Percentiles rank a stretch among this genome's conserved stretches.
Conservation (phyloP, 1,284 basidiomycete genomes). For the Trametes hirsuta region DNA sequence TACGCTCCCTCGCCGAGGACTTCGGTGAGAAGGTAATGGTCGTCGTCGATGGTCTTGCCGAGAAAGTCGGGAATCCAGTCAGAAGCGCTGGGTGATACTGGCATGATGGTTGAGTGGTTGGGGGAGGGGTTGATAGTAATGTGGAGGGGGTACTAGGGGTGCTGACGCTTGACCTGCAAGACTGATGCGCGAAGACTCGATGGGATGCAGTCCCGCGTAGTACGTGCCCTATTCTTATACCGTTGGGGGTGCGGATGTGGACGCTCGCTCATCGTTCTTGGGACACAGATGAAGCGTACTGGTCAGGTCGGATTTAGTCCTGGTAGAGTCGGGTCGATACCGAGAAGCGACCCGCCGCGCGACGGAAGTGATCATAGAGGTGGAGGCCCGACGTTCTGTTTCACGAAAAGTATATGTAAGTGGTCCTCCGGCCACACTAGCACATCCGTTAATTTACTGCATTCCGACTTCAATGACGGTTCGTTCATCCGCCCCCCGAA, state of each 20-base stretch:
- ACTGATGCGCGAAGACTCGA: constrained; percentile 2
- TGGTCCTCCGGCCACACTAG: no score
- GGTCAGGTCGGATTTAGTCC: background rate
- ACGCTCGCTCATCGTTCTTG: background rate
- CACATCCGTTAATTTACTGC: background rate
- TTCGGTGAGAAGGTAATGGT: constrained; percentile 47
- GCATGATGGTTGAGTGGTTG: background rate
- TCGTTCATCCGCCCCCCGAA: background rate
- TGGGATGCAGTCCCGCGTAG: background rate
- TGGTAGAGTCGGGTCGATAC: background rate
- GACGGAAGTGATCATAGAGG: no score
- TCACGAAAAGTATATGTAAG: no score
- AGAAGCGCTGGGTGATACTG: constrained; percentile 11
- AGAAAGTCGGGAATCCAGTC: constrained; percentile 26
- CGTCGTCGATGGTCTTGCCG: constrained; percentile 32
- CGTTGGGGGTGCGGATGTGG: constrained; percentile 3
- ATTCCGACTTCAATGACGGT: background rate
- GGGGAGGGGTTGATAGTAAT: background rate
- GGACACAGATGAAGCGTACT: background rate
- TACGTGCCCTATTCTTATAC: background rate
- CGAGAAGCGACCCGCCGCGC: no score
- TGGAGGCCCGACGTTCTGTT: no score
- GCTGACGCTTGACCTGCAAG: constrained; percentile 17
- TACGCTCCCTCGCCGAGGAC: constrained; percentile 40
- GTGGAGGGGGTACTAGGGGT: background rate